Evolutionary conservation across 2,329 filamentous ascomycete species (phyloP).

Genomic region (Ceratocystis colombiana): DNA sequence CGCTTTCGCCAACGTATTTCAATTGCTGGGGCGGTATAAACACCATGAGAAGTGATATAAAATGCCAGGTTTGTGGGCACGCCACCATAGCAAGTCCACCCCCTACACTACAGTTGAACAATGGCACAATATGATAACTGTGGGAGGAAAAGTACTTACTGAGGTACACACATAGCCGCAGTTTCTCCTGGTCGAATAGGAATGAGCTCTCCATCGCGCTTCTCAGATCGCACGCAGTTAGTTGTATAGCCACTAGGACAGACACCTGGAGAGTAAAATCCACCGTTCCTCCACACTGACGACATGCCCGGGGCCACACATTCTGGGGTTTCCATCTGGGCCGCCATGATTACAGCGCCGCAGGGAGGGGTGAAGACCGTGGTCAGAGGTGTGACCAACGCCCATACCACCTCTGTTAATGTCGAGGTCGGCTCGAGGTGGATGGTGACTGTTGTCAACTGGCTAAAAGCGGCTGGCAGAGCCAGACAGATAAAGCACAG

Average conservation of each 20-base stretch:
- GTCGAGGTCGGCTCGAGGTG: constrained; percentile 6
- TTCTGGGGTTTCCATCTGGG: constrained; percentile 14
- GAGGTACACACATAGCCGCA: constrained; percentile 30
- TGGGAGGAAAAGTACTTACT: constrained; percentile 24
- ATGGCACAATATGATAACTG: background rate
- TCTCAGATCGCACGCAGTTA: constrained; percentile 28
- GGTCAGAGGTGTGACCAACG: constrained; percentile 19
- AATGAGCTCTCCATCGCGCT: constrained; percentile 26
- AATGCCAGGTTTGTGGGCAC: constrained; percentile 28
- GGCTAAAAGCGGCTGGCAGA: background rate
- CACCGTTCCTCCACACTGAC: constrained; percentile 28
- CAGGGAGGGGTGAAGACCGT: constrained; percentile 21
- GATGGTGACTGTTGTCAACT: constrained; percentile 18
- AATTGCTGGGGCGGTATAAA: constrained; percentile 31
- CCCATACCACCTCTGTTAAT: constrained; percentile 3
- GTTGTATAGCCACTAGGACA: constrained; percentile 31
- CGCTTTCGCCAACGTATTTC: constrained; percentile 30
- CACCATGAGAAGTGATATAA: constrained; percentile 26
- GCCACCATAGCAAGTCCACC: constrained; percentile 24
- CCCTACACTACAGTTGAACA: constrained; percentile 9
- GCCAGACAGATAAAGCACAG: constrained; percentile 2
- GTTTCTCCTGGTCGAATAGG: constrained; percentile 29
- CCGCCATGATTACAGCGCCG: constrained; percentile 17
- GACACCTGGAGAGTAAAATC: constrained; percentile 31
- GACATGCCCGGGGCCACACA: constrained; percentile 23